phyloP scores from a whole-genome alignment of 1,284 basidiomycete genomes.

The Somion occarium region DNA sequence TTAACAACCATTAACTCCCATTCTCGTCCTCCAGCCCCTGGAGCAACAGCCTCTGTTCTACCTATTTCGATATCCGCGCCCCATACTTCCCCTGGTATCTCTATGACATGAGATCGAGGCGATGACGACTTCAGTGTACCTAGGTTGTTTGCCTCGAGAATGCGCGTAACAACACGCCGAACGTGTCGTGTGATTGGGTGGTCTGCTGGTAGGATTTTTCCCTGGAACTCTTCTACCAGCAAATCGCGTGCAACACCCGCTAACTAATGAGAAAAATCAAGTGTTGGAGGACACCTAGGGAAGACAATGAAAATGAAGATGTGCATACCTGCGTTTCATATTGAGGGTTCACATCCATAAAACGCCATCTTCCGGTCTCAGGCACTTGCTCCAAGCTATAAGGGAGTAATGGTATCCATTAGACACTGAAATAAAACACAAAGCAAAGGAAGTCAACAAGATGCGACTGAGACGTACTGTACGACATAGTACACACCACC shows the following conservation, averaged over 20 bases:
- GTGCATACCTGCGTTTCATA: conserved; percentile 47
- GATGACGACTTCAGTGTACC: conserved; percentile 40
- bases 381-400: conserved; percentile 74
- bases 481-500: conserved; percentile 51
- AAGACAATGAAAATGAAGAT: not conserved
- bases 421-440: not conserved
- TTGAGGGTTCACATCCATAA: conserved; percentile 70
- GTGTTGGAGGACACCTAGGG: not conserved
- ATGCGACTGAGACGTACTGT: conserved; percentile 41
- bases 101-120: conserved; percentile 3
- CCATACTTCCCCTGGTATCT: conserved; percentile 14
- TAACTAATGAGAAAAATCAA: conserved; percentile 32
- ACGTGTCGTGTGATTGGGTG: conserved; percentile 69
- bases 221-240: conserved; percentile 50
- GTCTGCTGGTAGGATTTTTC: conserved; percentile 59
- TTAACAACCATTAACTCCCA: conserved; percentile 84
- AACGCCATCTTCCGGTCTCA: conserved; percentile 80
- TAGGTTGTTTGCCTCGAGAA: conserved; percentile 70
- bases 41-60: conserved; percentile 16
- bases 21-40: conserved; percentile 34
- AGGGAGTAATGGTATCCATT: not conserved
- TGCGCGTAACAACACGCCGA: conserved; percentile 63
- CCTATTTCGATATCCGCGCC: conserved; percentile 16
- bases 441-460: not conserved
- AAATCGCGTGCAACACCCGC: conserved; percentile 47